Conservation (phyloP, 345 rosid genomes). For the Lepidium africanum region DNA sequence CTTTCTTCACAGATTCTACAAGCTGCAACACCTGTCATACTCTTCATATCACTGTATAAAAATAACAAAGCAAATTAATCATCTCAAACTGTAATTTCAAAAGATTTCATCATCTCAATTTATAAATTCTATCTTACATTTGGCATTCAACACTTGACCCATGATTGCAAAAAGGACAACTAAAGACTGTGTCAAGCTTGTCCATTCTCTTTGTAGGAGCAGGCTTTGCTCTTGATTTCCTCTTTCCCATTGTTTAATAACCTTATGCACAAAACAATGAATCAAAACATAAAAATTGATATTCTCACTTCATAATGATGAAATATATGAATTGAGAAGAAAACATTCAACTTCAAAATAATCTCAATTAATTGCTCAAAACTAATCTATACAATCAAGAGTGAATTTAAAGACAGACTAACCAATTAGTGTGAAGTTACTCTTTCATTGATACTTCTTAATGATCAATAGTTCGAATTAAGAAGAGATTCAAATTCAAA, state of each 20-base stretch:
- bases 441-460: neutral
- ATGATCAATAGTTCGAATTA: neutral
- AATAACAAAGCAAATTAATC: neutral
- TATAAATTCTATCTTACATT: slow-evolving; percentile 36
- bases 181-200: slow-evolving; percentile 90
- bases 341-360: neutral
- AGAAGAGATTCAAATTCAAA: neutral
- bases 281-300: neutral
- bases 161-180: slow-evolving; percentile 96
- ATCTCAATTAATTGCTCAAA: neutral
- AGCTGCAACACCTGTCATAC: slow-evolving; percentile 64
- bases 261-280: neutral
- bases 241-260: slow-evolving; percentile 69
- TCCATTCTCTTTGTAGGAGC: slow-evolving; percentile 87
- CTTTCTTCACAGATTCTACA: slow-evolving; percentile 86
- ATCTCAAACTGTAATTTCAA: neutral
- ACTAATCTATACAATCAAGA: no score
- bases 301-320: neutral
- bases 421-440: no score
- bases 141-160: slow-evolving; percentile 85
- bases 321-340: neutral
- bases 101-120: neutral
- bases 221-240: slow-evolving; percentile 95
- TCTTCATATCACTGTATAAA: slow-evolving; percentile 80
- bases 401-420: no score